Evolutionary conservation across 2,329 filamentous ascomycete species (phyloP), one percentile per base, ranked within the genome.

Genomic region (Microdochium paspali): DNA sequence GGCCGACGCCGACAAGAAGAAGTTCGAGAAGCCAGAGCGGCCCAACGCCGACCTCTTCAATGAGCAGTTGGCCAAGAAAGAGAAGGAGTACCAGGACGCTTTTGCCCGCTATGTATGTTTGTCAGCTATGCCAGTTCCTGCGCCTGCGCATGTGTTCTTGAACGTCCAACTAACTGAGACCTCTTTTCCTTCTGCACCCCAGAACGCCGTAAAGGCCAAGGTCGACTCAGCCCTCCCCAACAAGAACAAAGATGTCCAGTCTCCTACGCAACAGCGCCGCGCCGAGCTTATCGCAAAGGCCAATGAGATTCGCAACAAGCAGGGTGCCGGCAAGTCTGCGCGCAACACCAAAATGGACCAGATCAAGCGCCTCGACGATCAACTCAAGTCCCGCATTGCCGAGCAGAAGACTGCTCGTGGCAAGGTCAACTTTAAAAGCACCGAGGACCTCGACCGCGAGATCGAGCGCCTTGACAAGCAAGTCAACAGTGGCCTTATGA

Each of bases 141-240:
- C 15, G 1, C 18, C 18, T 46, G 23, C 13, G 24, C n/a, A 20
- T 44, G 15, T 44, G 15, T 28, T 28, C 13, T 18, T 45, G 21
- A n/a, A n/a, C n/a, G n/a, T n/a, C n/a, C n/a, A n/a, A 46, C 40
- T 13, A 4, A 24, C 25, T 28, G 26, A n/a, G n/a, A 28, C 26
- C 26, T n/a, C 44, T 30, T 39, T 9, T 18, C 7, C 26, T 3
- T 23, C 24, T 46, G 32, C 46, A 42, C 28, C 48, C n/a, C 62
- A 97, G 91, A 90, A 87, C 63, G 83, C 84, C 55, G 75, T 93
- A 70, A 91, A 90, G 70, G 79, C 84, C 64, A 95, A 96, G 73
- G 81, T 97, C 63, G 90, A 96, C 49, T 73, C 83, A 54, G 87
- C 87, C 51, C 78, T 84, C 61, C 87, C 88, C 44, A 85, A 67